phyloP scores from a whole-genome alignment of 768 basidiomycete genomes.

The Trametes meyenii region DNA sequence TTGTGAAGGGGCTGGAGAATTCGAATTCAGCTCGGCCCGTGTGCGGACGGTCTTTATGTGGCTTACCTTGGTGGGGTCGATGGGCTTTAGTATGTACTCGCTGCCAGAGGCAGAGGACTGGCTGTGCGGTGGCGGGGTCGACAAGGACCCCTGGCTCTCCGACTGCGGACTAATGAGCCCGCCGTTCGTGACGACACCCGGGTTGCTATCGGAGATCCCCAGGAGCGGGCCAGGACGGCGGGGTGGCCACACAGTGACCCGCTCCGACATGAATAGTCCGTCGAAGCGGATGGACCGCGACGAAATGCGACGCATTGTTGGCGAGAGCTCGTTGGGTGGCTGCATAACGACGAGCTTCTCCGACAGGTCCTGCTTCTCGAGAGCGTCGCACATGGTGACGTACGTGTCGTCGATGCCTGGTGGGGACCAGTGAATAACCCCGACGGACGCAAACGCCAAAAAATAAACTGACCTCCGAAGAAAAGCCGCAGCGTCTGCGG shows the following conservation, averaged over 20 bases:
- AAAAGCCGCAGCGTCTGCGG: constrained; percentile 77
- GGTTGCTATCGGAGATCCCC: constrained; percentile 36
- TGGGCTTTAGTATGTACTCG: constrained; percentile 35
- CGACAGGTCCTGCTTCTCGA: constrained; percentile 63
- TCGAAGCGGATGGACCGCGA: constrained; percentile 58
- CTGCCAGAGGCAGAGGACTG: constrained; percentile 19
- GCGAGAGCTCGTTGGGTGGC: constrained; percentile 45
- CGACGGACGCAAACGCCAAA: background rate
- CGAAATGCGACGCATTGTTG: constrained; percentile 49
- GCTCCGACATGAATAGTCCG: constrained; percentile 49
- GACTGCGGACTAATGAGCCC: constrained; percentile 73
- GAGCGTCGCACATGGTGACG: constrained; percentile 52
- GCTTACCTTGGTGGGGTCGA: constrained; percentile 67
- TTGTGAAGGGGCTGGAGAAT: constrained; percentile 68
- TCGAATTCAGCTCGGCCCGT: background rate
- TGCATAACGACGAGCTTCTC: constrained; percentile 69
- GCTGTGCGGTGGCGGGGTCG: constrained; percentile 18
- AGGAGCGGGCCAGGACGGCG: constrained; percentile 46
- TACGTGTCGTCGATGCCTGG: constrained; percentile 14
- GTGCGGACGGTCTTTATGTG: background rate
- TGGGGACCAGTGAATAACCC: background rate
- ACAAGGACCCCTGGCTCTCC: constrained; percentile 43
- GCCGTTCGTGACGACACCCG: constrained; percentile 51
- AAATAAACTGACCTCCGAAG: constrained; percentile 57
- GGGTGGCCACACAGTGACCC: constrained; percentile 42